phyloP scores from a whole-genome alignment of 2,329 filamentous ascomycete genomes.

The Coniochaeta hoffmannii region DNA sequence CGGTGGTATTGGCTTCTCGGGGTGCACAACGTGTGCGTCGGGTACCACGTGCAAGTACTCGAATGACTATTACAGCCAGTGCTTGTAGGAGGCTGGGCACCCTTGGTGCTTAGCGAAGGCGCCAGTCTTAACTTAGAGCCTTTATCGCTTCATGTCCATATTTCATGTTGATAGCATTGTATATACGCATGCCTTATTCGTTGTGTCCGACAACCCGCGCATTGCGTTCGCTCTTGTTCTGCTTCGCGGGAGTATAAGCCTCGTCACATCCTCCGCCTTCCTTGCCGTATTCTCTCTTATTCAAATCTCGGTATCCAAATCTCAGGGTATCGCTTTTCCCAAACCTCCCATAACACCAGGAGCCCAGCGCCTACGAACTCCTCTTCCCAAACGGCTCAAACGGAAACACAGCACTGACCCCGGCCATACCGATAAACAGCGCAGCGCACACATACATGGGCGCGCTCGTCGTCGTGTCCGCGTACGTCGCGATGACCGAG shows the following conservation, averaged over 20 bases:
- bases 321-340: neutral
- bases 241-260: neutral
- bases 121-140: neutral
- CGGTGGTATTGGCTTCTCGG: constrained; percentile 16
- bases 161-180: neutral
- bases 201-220: neutral
- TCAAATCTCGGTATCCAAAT: no score
- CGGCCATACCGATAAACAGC: neutral
- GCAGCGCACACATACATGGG: constrained; percentile 62
- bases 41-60: constrained; percentile 17
- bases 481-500: constrained; percentile 57
- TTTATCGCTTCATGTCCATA: neutral
- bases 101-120: neutral
- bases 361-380: neutral
- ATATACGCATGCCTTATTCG: neutral
- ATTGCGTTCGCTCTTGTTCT: neutral
- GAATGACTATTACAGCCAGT: constrained; percentile 19
- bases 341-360: neutral
- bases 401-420: neutral
- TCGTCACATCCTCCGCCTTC: neutral
- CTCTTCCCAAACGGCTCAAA: constrained; percentile 1
- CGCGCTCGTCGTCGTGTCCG: constrained; percentile 51
- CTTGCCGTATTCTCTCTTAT: no score
- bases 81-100: constrained; percentile 8
- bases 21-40: constrained; percentile 17